These are phyloP conservation scores for Exutisphaerella laricina DNA, from an alignment of 2,329 filamentous ascomycete genomes.

Conservation along the genomic window DNA sequence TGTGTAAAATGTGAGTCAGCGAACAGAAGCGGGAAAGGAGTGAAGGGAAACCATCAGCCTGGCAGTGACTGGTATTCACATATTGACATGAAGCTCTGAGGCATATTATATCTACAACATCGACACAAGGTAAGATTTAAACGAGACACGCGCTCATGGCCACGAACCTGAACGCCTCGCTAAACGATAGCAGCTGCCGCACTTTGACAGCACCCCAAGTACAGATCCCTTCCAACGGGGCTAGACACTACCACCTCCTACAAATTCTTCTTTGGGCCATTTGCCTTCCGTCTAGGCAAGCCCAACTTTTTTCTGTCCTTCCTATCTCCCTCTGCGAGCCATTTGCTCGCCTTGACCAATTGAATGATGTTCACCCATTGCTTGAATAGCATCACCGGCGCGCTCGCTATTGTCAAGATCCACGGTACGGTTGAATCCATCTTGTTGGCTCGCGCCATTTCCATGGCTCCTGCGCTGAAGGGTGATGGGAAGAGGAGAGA, in stretches of 20 bases:
- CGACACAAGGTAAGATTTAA: no score
- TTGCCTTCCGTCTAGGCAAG: slow-evolving; percentile 14
- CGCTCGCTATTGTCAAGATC: slow-evolving; percentile 74
- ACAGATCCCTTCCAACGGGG: slow-evolving; percentile 1
- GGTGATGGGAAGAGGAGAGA: slow-evolving; percentile 78
- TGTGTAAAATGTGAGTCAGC: no score
- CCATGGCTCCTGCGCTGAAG: slow-evolving; percentile 86
- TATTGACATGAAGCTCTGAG: not conserved
- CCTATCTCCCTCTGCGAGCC: slow-evolving; percentile 84
- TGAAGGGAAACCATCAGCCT: no score
- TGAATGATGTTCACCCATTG: slow-evolving; percentile 93
- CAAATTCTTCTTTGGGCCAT: slow-evolving; percentile 10
- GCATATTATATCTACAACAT: not conserved
- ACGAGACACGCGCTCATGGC: slow-evolving; percentile 4
- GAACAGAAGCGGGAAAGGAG: no score
- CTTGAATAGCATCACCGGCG: slow-evolving; percentile 85
- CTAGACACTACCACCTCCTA: slow-evolving; percentile 4
- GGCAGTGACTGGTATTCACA: no score
- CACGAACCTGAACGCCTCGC: slow-evolving; percentile 10
- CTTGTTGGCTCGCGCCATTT: slow-evolving; percentile 88
- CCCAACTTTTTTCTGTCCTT: slow-evolving; percentile 28
- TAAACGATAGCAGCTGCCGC: slow-evolving; percentile 7
- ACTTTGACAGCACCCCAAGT: no score
- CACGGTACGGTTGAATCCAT: slow-evolving; percentile 58
- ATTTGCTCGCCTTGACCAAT: slow-evolving; percentile 84